A percentile compares a stretch with the other conserved stretches of the same genome.
Evolutionary conservation across 2,329 filamentous ascomycete genomes (phyloP).

Genomic region (Aspergillus eucalypticola): DNA sequence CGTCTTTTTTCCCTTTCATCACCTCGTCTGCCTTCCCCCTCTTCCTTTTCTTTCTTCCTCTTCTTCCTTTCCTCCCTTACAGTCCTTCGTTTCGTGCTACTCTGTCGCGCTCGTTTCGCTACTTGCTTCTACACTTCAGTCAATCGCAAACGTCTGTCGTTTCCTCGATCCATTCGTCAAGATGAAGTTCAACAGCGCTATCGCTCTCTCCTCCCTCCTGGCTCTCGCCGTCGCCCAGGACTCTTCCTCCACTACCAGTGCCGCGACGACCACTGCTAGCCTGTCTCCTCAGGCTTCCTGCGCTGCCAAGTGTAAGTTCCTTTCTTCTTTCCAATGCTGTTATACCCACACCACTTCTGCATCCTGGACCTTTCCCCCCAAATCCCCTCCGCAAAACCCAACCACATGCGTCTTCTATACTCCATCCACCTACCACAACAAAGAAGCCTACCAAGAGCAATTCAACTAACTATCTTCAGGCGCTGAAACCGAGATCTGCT

Average conservation of each 20-base stretch:
- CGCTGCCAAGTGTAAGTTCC: slow-evolving; percentile 36
- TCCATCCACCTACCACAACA: not conserved
- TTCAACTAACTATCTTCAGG: slow-evolving; percentile 34
- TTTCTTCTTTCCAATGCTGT: not conserved
- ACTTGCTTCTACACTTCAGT: slow-evolving; percentile 5
- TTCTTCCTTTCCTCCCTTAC: slow-evolving; percentile 14
- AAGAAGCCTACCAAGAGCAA: not conserved
- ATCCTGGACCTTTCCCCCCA: not conserved
- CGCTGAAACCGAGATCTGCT: slow-evolving; percentile 49
- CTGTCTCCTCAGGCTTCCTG: slow-evolving; percentile 38
- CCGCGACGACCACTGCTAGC: slow-evolving; percentile 35
- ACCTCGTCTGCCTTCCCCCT: slow-evolving; percentile 12
- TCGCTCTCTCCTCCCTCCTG: slow-evolving; percentile 48
- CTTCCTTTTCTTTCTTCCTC: slow-evolving; percentile 6
- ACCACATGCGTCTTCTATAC: not conserved
- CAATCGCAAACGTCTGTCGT: slow-evolving; percentile 16
- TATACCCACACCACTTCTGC: not conserved
- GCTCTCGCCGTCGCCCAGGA: slow-evolving; percentile 47
- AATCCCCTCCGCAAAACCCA: not conserved
- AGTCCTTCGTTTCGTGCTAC: slow-evolving; percentile 9
- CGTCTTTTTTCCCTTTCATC: slow-evolving; percentile 10
- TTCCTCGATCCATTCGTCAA: slow-evolving; percentile 18
- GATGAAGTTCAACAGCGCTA: slow-evolving; percentile 45
- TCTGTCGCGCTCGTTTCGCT: slow-evolving; percentile 13
- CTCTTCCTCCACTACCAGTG: slow-evolving; percentile 24